These are phyloP conservation scores for Artemisia argyi DNA, from an alignment of 129 eudicot genomes.

Conservation along the genomic window DNA sequence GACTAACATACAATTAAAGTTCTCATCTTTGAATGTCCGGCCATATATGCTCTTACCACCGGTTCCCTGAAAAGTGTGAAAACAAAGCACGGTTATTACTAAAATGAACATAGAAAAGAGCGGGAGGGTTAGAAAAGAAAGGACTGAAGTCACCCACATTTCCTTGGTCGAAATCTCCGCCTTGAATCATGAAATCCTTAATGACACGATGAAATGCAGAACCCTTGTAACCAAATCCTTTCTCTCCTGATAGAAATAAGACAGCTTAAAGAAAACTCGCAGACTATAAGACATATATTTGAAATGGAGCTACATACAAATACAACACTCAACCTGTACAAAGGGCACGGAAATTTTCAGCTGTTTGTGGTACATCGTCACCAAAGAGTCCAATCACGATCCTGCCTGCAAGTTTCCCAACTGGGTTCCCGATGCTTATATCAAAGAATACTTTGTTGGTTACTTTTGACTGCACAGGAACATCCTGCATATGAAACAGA, in stretches of 20 bases:
- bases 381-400: conserved; percentile 89
- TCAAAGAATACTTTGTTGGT: no score
- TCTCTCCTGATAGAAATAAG: conserved; percentile 60
- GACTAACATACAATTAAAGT: conserved; percentile 69
- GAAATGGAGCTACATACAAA: neutral
- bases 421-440: conserved; percentile 53
- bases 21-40: conserved; percentile 85
- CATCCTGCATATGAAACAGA: no score
- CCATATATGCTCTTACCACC: conserved; percentile 99
- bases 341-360: conserved; percentile 87
- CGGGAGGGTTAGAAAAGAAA: no score
- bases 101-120: no score
- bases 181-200: conserved; percentile 94
- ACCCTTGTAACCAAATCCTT: conserved; percentile 86
- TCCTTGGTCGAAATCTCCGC: conserved; percentile 93
- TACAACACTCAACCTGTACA: conserved; percentile 63
- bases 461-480: neutral
- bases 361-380: conserved; percentile 85
- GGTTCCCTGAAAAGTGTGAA: conserved; percentile 60
- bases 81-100: no score
- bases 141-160: conserved; percentile 49
- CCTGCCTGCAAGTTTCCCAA: conserved; percentile 69
- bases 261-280: neutral
- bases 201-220: conserved; percentile 93
- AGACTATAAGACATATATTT: neutral